Conservation (phyloP, 306 rosid species). For the Lathyrus tuberosus region DNA sequence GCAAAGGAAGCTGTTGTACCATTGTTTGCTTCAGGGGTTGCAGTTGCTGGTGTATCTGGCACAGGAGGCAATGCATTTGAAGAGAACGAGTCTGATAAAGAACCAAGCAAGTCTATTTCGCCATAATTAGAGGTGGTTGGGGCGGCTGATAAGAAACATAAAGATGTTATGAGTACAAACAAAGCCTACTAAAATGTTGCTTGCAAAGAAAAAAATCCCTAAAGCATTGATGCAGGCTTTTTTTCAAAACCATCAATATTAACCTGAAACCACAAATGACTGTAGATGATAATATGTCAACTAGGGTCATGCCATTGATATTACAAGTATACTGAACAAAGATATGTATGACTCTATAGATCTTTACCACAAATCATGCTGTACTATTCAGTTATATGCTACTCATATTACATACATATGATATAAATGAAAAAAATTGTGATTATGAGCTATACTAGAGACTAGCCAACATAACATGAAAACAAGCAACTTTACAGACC, state of each 20-base stretch:
- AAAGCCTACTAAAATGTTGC: slow-evolving; percentile 19
- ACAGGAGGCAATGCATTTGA: slow-evolving; percentile 71
- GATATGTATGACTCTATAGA: not conserved
- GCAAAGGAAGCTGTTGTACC: slow-evolving; percentile 53
- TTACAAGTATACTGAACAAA: slow-evolving; percentile 16
- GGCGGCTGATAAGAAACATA: slow-evolving; percentile 56
- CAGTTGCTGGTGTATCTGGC: slow-evolving; percentile 56
- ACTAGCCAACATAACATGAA: slow-evolving; percentile 25
- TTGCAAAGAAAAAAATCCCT: not conserved
- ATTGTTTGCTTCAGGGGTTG: slow-evolving; percentile 51
- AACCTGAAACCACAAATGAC: slow-evolving; percentile 18
- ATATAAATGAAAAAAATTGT: slow-evolving; percentile 2
- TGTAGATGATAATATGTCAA: slow-evolving; percentile 29
- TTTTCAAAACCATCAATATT: slow-evolving; percentile 19
- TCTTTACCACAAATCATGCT: slow-evolving; percentile 2
- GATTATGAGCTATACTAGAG: slow-evolving; percentile 5
- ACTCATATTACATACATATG: not conserved
- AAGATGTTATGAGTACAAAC: slow-evolving; percentile 35
- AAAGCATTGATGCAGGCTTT: slow-evolving; percentile 6
- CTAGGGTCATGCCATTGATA: slow-evolving; percentile 18
- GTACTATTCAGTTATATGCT: not conserved
- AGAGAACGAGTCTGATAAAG: slow-evolving; percentile 74
- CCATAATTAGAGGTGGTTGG: slow-evolving; percentile 55
- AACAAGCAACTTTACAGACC: slow-evolving; percentile 49
- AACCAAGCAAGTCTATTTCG: slow-evolving; percentile 81